phyloP scores from a whole-genome alignment of 2,329 filamentous ascomycete species.

The Fusarium dlaminii region DNA sequence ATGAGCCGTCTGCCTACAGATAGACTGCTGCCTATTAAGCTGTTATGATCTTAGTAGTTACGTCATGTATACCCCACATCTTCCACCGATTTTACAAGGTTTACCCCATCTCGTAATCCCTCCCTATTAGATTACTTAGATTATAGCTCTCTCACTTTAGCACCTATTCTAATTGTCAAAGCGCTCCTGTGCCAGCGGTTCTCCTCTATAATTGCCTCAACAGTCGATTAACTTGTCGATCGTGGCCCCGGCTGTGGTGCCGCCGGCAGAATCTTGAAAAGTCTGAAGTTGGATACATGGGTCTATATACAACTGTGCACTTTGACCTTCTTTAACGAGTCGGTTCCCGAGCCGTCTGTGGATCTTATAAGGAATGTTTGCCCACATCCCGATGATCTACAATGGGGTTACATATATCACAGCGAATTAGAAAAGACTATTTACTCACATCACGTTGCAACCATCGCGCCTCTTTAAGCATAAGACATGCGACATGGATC shows the following conservation, averaged over 20 bases:
- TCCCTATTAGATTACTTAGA: background rate
- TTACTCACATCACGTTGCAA: background rate
- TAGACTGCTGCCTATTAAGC: background rate
- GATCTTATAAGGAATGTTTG: background rate
- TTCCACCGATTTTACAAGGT: background rate
- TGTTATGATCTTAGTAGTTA: background rate
- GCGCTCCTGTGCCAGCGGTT: accelerated
- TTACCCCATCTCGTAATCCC: background rate
- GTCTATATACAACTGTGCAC: background rate
- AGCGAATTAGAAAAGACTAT: background rate
- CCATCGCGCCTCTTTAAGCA: background rate
- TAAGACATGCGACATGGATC: background rate
- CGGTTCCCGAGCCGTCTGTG: background rate
- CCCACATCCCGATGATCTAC: slow-evolving; percentile 4
- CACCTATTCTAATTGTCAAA: background rate
- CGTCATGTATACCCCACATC: background rate
- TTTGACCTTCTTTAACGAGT: background rate
- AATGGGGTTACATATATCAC: background rate
- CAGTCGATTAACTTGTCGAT: background rate
- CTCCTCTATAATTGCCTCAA: background rate
- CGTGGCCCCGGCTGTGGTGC: background rate
- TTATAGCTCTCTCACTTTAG: background rate
- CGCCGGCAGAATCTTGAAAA: background rate
- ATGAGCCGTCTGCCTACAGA: background rate
- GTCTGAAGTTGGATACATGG: background rate